phyloP scores from a whole-genome alignment of 148 eudicot species.

The Vaccinium vitisidaea region DNA sequence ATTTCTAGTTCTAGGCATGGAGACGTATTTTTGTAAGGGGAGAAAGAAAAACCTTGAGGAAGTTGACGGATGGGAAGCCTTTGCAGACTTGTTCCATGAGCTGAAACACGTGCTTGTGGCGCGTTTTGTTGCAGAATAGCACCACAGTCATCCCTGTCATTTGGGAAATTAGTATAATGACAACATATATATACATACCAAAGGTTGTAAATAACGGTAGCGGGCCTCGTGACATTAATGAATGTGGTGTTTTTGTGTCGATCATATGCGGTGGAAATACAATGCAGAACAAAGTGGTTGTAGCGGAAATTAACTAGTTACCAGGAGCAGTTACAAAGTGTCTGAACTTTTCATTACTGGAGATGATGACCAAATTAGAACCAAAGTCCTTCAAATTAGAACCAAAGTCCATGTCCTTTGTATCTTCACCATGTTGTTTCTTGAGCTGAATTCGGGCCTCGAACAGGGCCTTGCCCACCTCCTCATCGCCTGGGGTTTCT shows the following conservation, averaged over 20 bases:
- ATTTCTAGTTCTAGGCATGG: neutral
- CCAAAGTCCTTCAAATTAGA: constrained; percentile 14
- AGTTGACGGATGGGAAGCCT: constrained; percentile 41
- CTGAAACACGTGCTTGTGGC: constrained; percentile 35
- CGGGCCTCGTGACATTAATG: neutral
- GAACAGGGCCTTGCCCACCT: constrained; percentile 35
- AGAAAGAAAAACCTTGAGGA: constrained; percentile 36
- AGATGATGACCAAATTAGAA: constrained; percentile 15
- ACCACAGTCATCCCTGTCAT: constrained; percentile 44
- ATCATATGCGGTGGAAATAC: neutral
- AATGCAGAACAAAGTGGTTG: neutral
- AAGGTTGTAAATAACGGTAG: neutral
- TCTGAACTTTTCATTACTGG: constrained; percentile 17
- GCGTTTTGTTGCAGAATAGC: constrained; percentile 42
- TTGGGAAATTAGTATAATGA: neutral
- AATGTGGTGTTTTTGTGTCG: neutral
- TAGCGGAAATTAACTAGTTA: neutral
- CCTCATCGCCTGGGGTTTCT: constrained; percentile 43
- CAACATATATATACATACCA: neutral
- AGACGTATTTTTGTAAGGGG: neutral
- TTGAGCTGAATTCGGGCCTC: constrained; percentile 22
- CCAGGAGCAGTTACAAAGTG: constrained; percentile 22
- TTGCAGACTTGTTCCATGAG: constrained; percentile 38
- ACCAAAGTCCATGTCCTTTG: constrained; percentile 6
- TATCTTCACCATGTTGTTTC: constrained; percentile 13